These are phyloP conservation scores for Xylaria sp. DNA, from an alignment of 2,329 filamentous ascomycete genomes.

Conservation along the genomic window DNA sequence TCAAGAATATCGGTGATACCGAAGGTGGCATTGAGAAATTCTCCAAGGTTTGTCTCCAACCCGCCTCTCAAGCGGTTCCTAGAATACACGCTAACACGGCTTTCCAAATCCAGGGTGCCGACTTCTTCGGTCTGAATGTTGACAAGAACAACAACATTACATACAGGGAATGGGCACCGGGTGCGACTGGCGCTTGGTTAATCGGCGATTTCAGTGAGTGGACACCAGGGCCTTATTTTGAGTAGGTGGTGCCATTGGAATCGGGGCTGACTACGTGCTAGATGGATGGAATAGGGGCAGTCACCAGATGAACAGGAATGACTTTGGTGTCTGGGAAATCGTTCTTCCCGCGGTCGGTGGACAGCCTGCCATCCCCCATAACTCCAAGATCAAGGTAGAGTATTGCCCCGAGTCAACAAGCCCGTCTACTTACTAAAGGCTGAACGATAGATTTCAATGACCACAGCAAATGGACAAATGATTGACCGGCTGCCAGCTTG, in stretches of 20 bases:
- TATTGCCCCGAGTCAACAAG: not conserved
- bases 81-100: conserved; percentile 18
- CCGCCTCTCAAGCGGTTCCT: not conserved
- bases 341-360: conserved; percentile 73
- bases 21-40: conserved; percentile 94
- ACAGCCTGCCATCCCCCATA: conserved; percentile 80
- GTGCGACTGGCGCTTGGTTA: conserved; percentile 80
- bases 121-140: conserved; percentile 85
- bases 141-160: conserved; percentile 79
- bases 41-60: conserved; percentile 63
- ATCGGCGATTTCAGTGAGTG: conserved; percentile 94
- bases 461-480: conserved; percentile 75
- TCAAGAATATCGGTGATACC: conserved; percentile 76
- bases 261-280: conserved; percentile 43
- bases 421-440: conserved; percentile 10
- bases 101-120: conserved; percentile 65
- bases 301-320: conserved; percentile 84
- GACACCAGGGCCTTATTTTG: conserved; percentile 11
- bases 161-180: conserved; percentile 97
- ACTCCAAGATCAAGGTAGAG: conserved; percentile 90
- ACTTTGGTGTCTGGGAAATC: conserved; percentile 86
- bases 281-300: conserved; percentile 85
- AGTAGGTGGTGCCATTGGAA: not conserved
- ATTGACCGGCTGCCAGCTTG: conserved; percentile 90
- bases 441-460: conserved; percentile 72